These are phyloP conservation scores for Bimuria novae-zelandiae DNA, from an alignment of 2,329 filamentous ascomycete species.

Conservation along the genomic window DNA sequence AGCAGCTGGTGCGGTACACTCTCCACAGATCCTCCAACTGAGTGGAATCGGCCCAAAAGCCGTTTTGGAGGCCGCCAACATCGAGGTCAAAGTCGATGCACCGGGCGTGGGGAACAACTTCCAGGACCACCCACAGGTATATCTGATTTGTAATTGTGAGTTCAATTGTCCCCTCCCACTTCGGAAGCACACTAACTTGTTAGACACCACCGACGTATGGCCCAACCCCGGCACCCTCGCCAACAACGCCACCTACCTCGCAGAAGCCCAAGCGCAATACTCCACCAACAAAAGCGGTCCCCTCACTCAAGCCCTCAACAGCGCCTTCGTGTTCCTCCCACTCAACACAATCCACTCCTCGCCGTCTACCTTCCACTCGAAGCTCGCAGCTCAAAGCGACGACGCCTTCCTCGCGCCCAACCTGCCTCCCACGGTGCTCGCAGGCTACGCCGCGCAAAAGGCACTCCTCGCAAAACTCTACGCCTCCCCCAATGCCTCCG, in stretches of 20 bases:
- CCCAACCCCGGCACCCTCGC: slow-evolving; percentile 27
- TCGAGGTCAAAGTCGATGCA: slow-evolving; percentile 32
- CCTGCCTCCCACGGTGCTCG: neutral
- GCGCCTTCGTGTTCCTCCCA: slow-evolving; percentile 26
- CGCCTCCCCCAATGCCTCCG: slow-evolving; percentile 31
- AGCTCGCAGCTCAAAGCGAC: neutral
- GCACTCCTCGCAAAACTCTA: slow-evolving; percentile 21
- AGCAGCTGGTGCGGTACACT: slow-evolving; percentile 60
- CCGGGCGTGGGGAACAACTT: slow-evolving; percentile 40
- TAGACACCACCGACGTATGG: slow-evolving; percentile 20
- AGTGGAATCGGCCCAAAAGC: slow-evolving; percentile 34
- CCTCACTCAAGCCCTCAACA: slow-evolving; percentile 30
- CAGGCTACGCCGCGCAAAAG: slow-evolving; percentile 5
- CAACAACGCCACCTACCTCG: slow-evolving; percentile 30
- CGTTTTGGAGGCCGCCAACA: slow-evolving; percentile 27
- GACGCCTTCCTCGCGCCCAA: neutral
- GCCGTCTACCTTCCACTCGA: slow-evolving; percentile 18
- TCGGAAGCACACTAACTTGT: neutral
- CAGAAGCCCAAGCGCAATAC: slow-evolving; percentile 34
- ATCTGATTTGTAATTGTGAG: slow-evolving; percentile 26
- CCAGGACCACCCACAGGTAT: slow-evolving; percentile 37
- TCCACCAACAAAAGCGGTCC: slow-evolving; percentile 32
- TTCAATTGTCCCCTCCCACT: slow-evolving; percentile 5
- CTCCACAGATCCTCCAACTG: slow-evolving; percentile 57
- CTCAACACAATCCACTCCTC: slow-evolving; percentile 20